These are phyloP conservation scores for Colletotrichum scovillei DNA, from an alignment of 2,329 filamentous ascomycete genomes.

Conservation along the genomic window DNA sequence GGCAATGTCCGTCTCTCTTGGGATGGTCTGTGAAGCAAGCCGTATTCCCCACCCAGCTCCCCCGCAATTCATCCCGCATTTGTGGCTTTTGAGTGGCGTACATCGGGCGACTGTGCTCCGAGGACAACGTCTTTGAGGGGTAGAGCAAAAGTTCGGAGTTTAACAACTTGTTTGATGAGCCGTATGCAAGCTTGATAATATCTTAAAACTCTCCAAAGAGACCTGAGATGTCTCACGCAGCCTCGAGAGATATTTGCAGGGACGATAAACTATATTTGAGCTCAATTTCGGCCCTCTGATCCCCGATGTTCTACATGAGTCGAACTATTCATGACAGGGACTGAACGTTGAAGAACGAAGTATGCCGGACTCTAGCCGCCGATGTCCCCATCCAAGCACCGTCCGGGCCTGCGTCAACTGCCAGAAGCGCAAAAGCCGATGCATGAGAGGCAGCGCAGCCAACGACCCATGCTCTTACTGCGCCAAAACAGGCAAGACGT, in stretches of 20 bases:
- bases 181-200: no score
- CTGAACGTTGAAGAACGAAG: neutral
- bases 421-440: conserved; percentile 36
- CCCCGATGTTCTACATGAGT: no score
- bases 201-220: no score
- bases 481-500: conserved; percentile 43
- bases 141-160: neutral
- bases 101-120: conserved; percentile 13
- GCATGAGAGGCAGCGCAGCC: conserved; percentile 24
- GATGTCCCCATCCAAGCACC: neutral
- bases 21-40: no score
- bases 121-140: neutral
- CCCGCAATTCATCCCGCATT: neutral
- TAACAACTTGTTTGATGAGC: no score
- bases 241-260: no score
- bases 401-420: conserved; percentile 38
- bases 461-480: conserved; percentile 45
- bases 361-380: neutral
- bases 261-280: no score
- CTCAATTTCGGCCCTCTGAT: no score
- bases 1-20: no score
- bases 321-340: no score
- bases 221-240: no score
- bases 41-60: neutral
- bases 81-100: neutral